Conservation (phyloP, 148 eudicot genomes). For the Amaranthus hypochondriacus region DNA sequence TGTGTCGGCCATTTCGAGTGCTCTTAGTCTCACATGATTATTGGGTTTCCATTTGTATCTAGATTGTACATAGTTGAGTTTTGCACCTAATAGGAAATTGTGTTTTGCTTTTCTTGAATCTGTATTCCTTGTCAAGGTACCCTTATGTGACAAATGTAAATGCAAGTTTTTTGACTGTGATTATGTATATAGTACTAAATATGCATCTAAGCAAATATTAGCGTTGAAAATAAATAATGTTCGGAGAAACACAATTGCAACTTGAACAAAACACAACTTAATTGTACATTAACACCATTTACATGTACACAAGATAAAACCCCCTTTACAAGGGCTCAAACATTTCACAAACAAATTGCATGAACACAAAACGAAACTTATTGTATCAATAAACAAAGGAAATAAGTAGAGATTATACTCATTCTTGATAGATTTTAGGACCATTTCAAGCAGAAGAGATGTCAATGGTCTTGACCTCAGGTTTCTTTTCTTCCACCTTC, state of each 20-base stretch:
- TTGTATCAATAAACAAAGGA: not conserved
- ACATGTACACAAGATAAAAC: not conserved
- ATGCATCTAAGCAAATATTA: not conserved
- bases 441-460: conserved; percentile 29
- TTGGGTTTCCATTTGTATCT: not conserved
- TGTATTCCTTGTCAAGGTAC: no score
- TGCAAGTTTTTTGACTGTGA: not conserved
- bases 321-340: not conserved
- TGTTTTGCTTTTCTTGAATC: not conserved
- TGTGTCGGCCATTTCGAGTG: no score
- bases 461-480: conserved; percentile 34
- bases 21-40: no score
- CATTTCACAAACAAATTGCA: conserved; percentile 5
- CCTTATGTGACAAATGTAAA: no score
- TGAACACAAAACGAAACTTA: not conserved
- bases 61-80: not conserved
- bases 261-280: conserved; percentile 2
- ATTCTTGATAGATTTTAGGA: not conserved
- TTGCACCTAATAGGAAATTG: not conserved
- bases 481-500: conserved; percentile 44
- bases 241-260: not conserved
- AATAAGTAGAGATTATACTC: not conserved
- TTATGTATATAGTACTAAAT: not conserved
- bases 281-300: conserved; percentile 8
- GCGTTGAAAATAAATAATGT: no score